phyloP scores from a whole-genome alignment of 2,329 filamentous ascomycete species.

The Colletotrichum sp. region DNA sequence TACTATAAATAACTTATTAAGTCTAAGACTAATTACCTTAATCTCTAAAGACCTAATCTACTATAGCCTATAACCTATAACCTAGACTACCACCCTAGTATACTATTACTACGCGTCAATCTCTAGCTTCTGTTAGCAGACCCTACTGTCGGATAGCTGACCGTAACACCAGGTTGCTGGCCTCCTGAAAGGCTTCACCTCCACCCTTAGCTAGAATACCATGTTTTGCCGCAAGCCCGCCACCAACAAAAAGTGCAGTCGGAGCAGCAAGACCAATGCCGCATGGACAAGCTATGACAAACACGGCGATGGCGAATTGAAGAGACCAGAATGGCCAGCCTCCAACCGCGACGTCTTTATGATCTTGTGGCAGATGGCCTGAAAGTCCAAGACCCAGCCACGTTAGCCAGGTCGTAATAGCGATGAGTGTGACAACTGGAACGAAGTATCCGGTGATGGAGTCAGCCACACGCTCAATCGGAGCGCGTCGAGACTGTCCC shows the following conservation, averaged over 20 bases:
- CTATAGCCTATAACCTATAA: too few relatives aligned
- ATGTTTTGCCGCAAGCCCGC: constrained; percentile 77
- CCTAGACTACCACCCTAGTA: too few relatives aligned
- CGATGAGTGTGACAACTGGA: constrained; percentile 72
- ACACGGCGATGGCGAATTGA: constrained; percentile 84
- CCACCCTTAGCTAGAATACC: constrained; percentile 86
- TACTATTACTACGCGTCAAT: too few relatives aligned
- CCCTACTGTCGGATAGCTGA: too few relatives aligned
- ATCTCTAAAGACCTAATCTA: too few relatives aligned
- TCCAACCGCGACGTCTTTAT: constrained; percentile 57
- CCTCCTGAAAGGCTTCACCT: constrained; percentile 85
- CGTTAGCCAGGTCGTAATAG: constrained; percentile 72
- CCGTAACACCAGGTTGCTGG: too few relatives aligned
- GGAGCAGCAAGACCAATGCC: constrained; percentile 85
- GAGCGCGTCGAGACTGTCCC: constrained; percentile 76
- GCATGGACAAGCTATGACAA: constrained; percentile 86
- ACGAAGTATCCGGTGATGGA: constrained; percentile 78
- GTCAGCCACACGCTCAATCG: constrained; percentile 78
- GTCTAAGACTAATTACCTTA: too few relatives aligned
- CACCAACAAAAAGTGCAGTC: constrained; percentile 84
- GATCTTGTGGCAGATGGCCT: constrained; percentile 60
- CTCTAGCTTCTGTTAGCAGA: too few relatives aligned
- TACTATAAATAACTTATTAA: too few relatives aligned
- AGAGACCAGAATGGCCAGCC: constrained; percentile 77
- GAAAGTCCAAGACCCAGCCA: constrained; percentile 72